Evolutionary conservation across 1,139 yeast genomes (phyloP), one percentile per base, ranked within the genome.

Genomic region (Suhomyces terraborum): DNA sequence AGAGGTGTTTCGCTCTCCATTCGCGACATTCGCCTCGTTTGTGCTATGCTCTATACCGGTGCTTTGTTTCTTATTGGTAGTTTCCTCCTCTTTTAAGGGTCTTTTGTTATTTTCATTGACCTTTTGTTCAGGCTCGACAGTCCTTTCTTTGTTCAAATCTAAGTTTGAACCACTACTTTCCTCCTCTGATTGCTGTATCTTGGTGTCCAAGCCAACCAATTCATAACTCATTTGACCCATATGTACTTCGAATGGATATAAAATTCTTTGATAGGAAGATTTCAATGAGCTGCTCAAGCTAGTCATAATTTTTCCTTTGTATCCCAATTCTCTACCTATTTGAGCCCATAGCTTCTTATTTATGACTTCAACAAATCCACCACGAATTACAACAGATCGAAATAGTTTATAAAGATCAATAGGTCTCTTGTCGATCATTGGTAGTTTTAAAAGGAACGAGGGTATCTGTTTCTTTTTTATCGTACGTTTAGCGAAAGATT

Each of bases 321-420:
- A 84, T 0, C 95, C 95, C 40, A 87, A 65, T 51, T 85, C 95
- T 39, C 89, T 68, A 10, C 93, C 93, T 16, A 82, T 73, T 53
- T 75, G 80, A 0, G 82, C 81, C 86, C 88, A 82, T 30, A 76
- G 58, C 47, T 79, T 79, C 42, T 71, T 73, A 37, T 67, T 61
- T 36, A 80, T 73, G n/a, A 82, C 85, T 20, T 63, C 66, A 17
- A 69, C 64, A 56, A 69, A 80, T 0, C 87, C 87, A 16, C 87
- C 87, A 50, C 80, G 62, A n/a, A 73, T 53, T 13, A 67, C 58
- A 2, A 82, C 87, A 10, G 77, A 69, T 27, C 70, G 62, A 47
- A 75, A 69, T 24, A 82, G 60, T 38, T 75, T 67, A 53, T 69
- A 80, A 19, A 82, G 59, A 56, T 82, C 86, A 26, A 82, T 56